phyloP scores from a whole-genome alignment of 2,329 filamentous ascomycete species.

The Aspergillus sp. region DNA sequence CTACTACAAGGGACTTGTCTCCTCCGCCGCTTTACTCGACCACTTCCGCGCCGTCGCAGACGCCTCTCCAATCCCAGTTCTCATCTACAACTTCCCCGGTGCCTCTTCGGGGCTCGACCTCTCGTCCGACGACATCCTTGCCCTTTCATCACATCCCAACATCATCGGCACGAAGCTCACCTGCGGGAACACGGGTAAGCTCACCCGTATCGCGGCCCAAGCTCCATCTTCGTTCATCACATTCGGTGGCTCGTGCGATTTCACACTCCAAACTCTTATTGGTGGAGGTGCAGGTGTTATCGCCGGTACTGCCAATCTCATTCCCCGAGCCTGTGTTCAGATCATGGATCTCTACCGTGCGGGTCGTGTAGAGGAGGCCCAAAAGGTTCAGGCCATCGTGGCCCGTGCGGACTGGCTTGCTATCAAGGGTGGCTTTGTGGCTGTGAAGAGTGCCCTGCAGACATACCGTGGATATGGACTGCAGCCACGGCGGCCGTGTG shows the following conservation, averaged over 20 bases:
- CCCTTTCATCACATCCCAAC: slow-evolving; percentile 59
- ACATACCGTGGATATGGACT: slow-evolving; percentile 80
- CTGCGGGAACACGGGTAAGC: slow-evolving; percentile 72
- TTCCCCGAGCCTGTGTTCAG: slow-evolving; percentile 76
- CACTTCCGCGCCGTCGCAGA: slow-evolving; percentile 68
- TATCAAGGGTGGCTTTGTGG: slow-evolving; percentile 78
- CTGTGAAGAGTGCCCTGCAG: slow-evolving; percentile 82
- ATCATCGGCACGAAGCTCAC: slow-evolving; percentile 72
- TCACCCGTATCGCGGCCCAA: slow-evolving; percentile 59
- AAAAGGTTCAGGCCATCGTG: slow-evolving; percentile 73
- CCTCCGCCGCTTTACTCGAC: slow-evolving; percentile 56
- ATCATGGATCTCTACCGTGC: slow-evolving; percentile 74
- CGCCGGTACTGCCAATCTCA: slow-evolving; percentile 79
- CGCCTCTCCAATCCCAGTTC: slow-evolving; percentile 60
- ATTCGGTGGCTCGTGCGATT: slow-evolving; percentile 85
- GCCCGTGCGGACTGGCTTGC: slow-evolving; percentile 79
- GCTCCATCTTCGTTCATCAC: slow-evolving; percentile 67
- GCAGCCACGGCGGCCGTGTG: slow-evolving; percentile 67
- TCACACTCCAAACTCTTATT: slow-evolving; percentile 77
- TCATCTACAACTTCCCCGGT: slow-evolving; percentile 73
- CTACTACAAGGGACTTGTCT: slow-evolving; percentile 71
- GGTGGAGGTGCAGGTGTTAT: slow-evolving; percentile 82
- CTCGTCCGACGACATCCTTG: slow-evolving; percentile 63
- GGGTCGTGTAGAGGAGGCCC: slow-evolving; percentile 73
- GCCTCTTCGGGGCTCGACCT: slow-evolving; percentile 68